Evolutionary conservation across 768 basidiomycete species (phyloP), one percentile per base, ranked within the genome.

Genomic region (Dentipellis fragilis): DNA sequence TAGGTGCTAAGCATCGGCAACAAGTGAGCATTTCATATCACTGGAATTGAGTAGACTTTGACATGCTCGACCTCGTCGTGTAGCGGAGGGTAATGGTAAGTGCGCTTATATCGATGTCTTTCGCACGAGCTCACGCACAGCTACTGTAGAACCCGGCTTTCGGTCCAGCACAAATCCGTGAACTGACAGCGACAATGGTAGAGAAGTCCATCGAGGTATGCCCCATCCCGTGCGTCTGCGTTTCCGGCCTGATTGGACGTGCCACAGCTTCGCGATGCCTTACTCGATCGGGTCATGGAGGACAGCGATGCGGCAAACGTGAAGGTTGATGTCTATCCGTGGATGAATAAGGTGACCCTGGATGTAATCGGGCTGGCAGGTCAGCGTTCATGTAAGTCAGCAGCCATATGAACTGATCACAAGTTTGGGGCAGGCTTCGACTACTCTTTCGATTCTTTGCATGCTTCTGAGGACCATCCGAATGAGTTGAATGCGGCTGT

Each of bases 101-200:
- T 23, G 40, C 4, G 14, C 14, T 4, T 9, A 3, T 42, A 4
- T 22, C 10, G 11, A 8, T 10, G 8, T 22, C 22, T 16, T 16
- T 23, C n/a, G 11, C 3, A 3, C 17, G 17, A 40, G 16, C 17
- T 21, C 11, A 21, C 5, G 16, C 21, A 42, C 11, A 40, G 10
- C 7, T n/a, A 45, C 10, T 1, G 42, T 36, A 55, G 54, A 55
- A 50, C 21, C 54, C 54, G 7, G 54, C 54, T 21, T 55, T 55
- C 21, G 54, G 54, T 29, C 54, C 48, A 10, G 11, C 40, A 9
- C 48, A 55, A 40, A 35, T 55, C n/a, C 47, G 54, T 22, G 40
- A 50, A 17, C 46, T 55, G 16, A 50, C 54, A 6, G 47, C 22
- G 16, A 39, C 39, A 10, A 48, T 55, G 16, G 35, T 55, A 3